phyloP scores from a whole-genome alignment of 176 grass and related monocot species.

The Paspalum vaginatum region DNA sequence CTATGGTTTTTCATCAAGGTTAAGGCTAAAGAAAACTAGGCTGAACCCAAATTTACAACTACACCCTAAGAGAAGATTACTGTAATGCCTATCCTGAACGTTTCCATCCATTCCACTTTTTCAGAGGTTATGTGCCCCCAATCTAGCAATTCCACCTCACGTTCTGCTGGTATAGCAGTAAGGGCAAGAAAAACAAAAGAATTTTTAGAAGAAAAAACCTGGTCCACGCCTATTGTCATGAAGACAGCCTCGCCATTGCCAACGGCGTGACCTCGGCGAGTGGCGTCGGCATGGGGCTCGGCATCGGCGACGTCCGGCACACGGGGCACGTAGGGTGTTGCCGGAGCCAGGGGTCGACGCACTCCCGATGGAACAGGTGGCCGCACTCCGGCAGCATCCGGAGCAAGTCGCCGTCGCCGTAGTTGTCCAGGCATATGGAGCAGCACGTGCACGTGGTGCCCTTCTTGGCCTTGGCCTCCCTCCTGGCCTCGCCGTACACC shows the following conservation, averaged over 20 bases:
- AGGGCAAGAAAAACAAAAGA: constrained; percentile 30
- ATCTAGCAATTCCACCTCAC: constrained; percentile 3
- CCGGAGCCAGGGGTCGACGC: constrained; percentile 88
- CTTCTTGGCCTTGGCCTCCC: constrained; percentile 45
- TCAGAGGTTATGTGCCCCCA: not conserved
- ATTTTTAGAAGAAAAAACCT: constrained; percentile 5
- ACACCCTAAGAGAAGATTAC: constrained; percentile 28
- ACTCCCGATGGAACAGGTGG: constrained; percentile 82
- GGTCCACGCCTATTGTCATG: constrained; percentile 5
- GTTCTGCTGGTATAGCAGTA: not conserved
- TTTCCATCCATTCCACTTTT: constrained; percentile 12
- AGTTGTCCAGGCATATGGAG: constrained; percentile 85
- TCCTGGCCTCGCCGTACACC: constrained; percentile 59
- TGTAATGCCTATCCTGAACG: constrained; percentile 33
- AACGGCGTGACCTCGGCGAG: constrained; percentile 70
- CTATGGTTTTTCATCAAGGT: not conserved
- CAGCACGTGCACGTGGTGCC: constrained; percentile 69
- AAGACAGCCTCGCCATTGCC: constrained; percentile 39
- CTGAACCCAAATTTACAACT: constrained; percentile 47
- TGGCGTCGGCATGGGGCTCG: constrained; percentile 79
- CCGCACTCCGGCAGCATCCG: constrained; percentile 83
- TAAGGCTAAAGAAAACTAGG: not conserved
- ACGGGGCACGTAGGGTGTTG: constrained; percentile 83
- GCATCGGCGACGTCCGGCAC: constrained; percentile 83
- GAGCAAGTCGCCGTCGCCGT: constrained; percentile 75